Conservation (phyloP, 768 basidiomycete species). For the Tylopilus subfusipes region DNA sequence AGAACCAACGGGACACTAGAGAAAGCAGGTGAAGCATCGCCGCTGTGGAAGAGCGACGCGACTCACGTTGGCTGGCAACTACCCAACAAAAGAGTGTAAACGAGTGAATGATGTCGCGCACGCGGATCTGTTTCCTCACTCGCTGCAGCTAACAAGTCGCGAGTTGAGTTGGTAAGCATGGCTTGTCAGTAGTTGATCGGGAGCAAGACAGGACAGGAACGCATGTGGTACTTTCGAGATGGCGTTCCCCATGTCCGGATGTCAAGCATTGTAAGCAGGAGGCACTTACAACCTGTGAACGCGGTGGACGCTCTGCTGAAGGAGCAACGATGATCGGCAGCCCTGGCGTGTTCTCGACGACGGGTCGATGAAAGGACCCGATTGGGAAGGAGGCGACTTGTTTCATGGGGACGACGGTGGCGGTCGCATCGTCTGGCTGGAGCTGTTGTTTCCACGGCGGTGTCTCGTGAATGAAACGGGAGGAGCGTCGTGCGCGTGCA, state of each 20-base stretch:
- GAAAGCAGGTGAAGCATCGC: not conserved
- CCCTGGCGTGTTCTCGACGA: not conserved
- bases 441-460: not conserved
- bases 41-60: not conserved
- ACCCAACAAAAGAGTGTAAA: slow-evolving; percentile 20
- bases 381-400: slow-evolving; percentile 10
- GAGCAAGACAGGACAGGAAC: slow-evolving; percentile 11
- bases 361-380: slow-evolving; percentile 4
- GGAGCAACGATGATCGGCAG: not conserved
- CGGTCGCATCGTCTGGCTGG: not conserved
- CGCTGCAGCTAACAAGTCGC: slow-evolving; percentile 21
- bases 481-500: slow-evolving; percentile 4
- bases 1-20: slow-evolving; percentile 25
- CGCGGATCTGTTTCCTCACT: slow-evolving; percentile 1
- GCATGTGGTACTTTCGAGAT: slow-evolving; percentile 2
- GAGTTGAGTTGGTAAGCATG: slow-evolving; percentile 23
- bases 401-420: not conserved
- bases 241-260: slow-evolving; percentile 11
- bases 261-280: slow-evolving; percentile 19
- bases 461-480: slow-evolving; percentile 5
- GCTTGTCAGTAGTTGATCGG: slow-evolving; percentile 1
- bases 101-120: slow-evolving; percentile 6
- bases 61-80: slow-evolving; percentile 28
- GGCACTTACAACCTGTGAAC: slow-evolving; percentile 25
- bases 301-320: slow-evolving; percentile 11